Evolutionary conservation across 2,329 filamentous ascomycete genomes (phyloP).

Genomic region (Apiospora kogelbergensis): DNA sequence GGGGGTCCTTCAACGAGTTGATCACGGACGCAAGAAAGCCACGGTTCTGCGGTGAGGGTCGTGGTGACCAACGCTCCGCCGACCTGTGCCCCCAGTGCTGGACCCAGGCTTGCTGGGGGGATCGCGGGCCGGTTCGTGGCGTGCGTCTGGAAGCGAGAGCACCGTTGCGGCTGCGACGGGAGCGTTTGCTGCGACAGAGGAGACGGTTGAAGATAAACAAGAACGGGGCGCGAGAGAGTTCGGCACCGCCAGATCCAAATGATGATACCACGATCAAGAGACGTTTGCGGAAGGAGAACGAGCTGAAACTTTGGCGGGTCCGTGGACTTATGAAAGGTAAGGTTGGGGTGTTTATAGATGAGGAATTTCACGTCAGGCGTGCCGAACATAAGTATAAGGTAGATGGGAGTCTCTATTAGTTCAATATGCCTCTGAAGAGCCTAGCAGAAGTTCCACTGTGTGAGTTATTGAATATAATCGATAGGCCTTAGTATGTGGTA

Average conservation of each 20-base stretch:
- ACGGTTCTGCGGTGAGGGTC: not conserved
- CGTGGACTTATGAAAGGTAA: not conserved
- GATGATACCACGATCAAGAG: not conserved
- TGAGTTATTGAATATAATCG: too few species aligned
- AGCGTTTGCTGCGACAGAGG: not conserved
- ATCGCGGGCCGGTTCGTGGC: not conserved
- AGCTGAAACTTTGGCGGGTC: not conserved
- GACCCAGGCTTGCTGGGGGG: not conserved
- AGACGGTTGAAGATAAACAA: too few species aligned
- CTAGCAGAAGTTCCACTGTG: too few species aligned
- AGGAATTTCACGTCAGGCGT: not conserved
- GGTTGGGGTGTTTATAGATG: not conserved
- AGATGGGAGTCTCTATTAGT: not conserved
- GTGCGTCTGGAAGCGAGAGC: not conserved
- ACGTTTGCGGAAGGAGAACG: not conserved
- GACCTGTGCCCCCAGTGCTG: not conserved
- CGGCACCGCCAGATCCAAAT: not conserved
- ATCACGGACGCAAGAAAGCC: not conserved
- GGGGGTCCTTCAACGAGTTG: not conserved
- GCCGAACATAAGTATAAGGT: not conserved
- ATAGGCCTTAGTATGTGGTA: too few species aligned
- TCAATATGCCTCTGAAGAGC: too few species aligned
- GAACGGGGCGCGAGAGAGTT: not conserved
- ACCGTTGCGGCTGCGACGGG: not conserved
- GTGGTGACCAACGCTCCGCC: not conserved